Base-by-base conservation (phyloP, 108 stramenopile species). In the Cyclotella sp. region DNA sequence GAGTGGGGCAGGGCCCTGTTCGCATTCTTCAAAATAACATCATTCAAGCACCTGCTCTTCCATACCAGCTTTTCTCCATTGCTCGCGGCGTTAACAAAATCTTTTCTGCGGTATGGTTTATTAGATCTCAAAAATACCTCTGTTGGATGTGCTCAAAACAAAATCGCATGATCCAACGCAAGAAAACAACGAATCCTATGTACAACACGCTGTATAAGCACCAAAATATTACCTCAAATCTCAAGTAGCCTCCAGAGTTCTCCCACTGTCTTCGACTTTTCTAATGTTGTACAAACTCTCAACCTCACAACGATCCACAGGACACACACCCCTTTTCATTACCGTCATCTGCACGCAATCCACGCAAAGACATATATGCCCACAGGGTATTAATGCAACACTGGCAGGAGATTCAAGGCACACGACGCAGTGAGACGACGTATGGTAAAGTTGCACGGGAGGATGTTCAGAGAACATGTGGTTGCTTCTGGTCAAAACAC, bases 271-370 rank as follows among this genome's bases (percentile, higher is more conserved):
- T 30, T 60, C 49, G 7, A 51, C 58, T 67, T 55, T 71, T 40
- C 72, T 54, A 19, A 79, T 42, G 39, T 65, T 71, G 60, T 79
- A 79, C 49, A 79, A 51, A n/a, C 71, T 71, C 30, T 16, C 44
- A 12, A 81, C 61, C 22, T 70, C 75, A 65, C 79, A 81, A 30
- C 79, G 67, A 81, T 70, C 79, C 18, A 81, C 74, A 29, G 79
- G 79, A 42, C 79, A 81, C 0, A 43, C 44, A 18, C 79, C 79
- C 40, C 27, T 61, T 39, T 39, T 43, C 60, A 63, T 58, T 1
- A 67, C 63, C 0, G 47, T 66, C 26, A 46, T 70, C 18, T 55
- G 40, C 24, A 76, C 57, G 19, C 79, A 81, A 45, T 19, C 11
- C 4, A 63, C 53, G 49, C 79, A 81, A 9, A 81, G 45, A 43